phyloP scores from a whole-genome alignment of 495 filamentous ascomycete genomes.

The Aspergillus nanangensis region DNA sequence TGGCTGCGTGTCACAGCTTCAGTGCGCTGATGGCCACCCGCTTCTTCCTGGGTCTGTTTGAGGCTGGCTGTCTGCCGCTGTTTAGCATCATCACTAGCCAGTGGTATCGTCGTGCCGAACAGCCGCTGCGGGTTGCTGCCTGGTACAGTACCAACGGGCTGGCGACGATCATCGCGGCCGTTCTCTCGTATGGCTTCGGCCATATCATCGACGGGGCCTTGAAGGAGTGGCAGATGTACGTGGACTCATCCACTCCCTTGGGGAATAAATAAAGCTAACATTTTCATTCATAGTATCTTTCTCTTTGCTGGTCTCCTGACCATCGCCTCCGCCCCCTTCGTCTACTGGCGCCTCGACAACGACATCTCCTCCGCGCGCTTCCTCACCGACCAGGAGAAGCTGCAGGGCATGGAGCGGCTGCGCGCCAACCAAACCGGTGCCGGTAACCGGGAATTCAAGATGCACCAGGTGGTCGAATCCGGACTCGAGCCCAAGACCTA shows the following conservation, averaged over 20 bases:
- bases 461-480: constrained; percentile 41
- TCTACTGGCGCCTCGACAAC: constrained; percentile 44
- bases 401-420: constrained; percentile 57
- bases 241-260: constrained; percentile 3
- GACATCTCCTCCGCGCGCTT: constrained; percentile 53
- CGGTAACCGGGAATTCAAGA: constrained; percentile 41
- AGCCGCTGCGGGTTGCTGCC: constrained; percentile 44
- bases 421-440: constrained; percentile 60
- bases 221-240: constrained; percentile 59
- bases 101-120: constrained; percentile 47
- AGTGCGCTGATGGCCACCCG: constrained; percentile 38
- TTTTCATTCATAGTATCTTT: constrained; percentile 27
- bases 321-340: constrained; percentile 34
- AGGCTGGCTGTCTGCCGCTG: constrained; percentile 56
- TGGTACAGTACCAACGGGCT: constrained; percentile 49
- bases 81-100: constrained; percentile 49
- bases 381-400: constrained; percentile 53
- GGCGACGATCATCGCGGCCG: constrained; percentile 44
- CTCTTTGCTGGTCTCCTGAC: constrained; percentile 48
- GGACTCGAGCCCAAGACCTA: constrained; percentile 45
- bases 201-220: constrained; percentile 49
- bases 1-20: constrained; percentile 44
- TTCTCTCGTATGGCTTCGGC: constrained; percentile 46
- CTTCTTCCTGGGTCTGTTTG: constrained; percentile 46
- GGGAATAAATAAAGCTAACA: not conserved